Base-by-base conservation (phyloP, 768 basidiomycete genomes). In the Boletellus sp. region DNA sequence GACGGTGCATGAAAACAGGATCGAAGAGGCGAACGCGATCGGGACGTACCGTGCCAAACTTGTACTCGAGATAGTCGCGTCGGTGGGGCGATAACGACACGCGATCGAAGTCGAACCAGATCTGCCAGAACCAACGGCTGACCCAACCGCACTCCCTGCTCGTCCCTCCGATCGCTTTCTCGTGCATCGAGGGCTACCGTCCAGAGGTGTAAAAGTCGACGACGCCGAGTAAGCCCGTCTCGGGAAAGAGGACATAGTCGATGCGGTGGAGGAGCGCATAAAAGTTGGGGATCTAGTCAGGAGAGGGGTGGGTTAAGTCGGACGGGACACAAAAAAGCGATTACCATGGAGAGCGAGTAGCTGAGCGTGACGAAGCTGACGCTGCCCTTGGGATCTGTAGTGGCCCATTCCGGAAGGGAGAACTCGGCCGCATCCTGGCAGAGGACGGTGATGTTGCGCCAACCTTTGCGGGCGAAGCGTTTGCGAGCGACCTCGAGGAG, bases 111-210 rank as follows among this genome's bases (percentile, higher is more conserved):
- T 78, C 77, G 55, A 78, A 80, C 83, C 82, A 87, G 37, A 83
- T 83, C 56, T 84, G 81, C 86, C 86, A 88, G 71, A 89, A 89
- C 80, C 83, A 81, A 4, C 85, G 74, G n/a, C 77, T 75, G 42
- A 82, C 82, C n/a, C 83, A 88, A 1, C 78, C 71, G 66, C 81
- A 75, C 64, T 78, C 73, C 38, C 81, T 81, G 52, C 77, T 79
- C 20, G 73, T 72, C 0, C 81, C 81, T 1, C 84, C 84, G 33
- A 87, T 84, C 0, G 82, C 79, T 62, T 74, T 77, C 40, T 82
- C 79, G 52, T 82, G 78, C 17, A 77, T 66, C 3, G 80, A 79
- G 1, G 78, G 68, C 48, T 79, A 75, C 26, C 76, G 78, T 13
- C 74, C 75, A n/a, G 80, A 76, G 1, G 81, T 83, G 57, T 85